A percentile compares a stretch with the other conserved stretches of the same genome.
These are phyloP conservation scores for Ophiocytium majus DNA, from an alignment of 352 stramenopile genomes.

Conservation along the genomic window DNA sequence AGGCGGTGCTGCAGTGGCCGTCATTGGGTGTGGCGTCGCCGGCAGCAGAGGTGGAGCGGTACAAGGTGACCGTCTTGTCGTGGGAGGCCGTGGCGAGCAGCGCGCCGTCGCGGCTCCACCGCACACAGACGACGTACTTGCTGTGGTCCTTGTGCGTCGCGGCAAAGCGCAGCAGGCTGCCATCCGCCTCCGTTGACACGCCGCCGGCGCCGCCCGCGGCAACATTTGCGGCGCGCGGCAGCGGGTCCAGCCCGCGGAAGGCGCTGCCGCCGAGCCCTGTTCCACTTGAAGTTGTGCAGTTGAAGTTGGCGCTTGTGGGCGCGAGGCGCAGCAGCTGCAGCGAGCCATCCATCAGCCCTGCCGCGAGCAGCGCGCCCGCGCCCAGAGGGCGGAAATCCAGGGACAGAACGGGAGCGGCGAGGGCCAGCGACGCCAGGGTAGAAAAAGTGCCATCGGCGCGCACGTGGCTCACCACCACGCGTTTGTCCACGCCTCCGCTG, in stretches of 20 bases:
- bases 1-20: not conserved
- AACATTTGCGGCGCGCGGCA: not conserved
- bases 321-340: conserved; percentile 16
- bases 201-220: not conserved
- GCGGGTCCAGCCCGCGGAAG: not conserved
- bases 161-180: not conserved
- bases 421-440: conserved; percentile 10
- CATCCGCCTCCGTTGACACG: not conserved
- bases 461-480: conserved; percentile 18
- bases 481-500: conserved; percentile 41
- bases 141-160: conserved; percentile 35
- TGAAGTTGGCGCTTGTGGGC: not conserved
- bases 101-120: conserved; percentile 39
- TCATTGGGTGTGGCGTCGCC: not conserved
- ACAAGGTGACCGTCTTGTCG: conserved; percentile 50
- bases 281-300: no score
- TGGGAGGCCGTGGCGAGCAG: conserved; percentile 43
- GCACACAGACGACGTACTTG: conserved; percentile 35
- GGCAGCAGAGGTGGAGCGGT: conserved; percentile 23
- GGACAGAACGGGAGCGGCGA: conserved; percentile 51
- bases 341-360: conserved; percentile 43
- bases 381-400: conserved; percentile 37
- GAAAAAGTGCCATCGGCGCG: not conserved
- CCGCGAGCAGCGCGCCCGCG: conserved; percentile 25
- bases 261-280: not conserved